These are phyloP conservation scores for Penicillium sp. DNA, from an alignment of 2,329 filamentous ascomycete species.

Conservation along the genomic window DNA sequence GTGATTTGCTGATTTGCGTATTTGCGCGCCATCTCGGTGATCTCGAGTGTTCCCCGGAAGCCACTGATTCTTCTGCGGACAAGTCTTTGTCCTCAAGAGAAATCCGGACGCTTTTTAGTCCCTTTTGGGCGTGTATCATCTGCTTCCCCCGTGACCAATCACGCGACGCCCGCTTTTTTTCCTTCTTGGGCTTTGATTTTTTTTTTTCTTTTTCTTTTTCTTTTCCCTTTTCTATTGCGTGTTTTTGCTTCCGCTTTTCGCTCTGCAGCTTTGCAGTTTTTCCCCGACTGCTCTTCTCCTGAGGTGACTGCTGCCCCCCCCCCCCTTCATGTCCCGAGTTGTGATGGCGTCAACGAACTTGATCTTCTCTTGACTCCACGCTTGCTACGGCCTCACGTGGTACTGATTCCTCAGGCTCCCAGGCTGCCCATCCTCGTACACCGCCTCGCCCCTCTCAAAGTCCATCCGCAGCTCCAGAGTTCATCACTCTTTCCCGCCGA, in stretches of 20 bases:
- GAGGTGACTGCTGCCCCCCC: too few relatives aligned
- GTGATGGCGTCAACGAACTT: background rate
- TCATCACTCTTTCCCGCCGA: constrained; percentile 31
- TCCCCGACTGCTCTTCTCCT: too few relatives aligned
- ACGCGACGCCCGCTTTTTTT: constrained; percentile 16
- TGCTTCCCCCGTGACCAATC: constrained; percentile 22
- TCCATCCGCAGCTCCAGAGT: constrained; percentile 22
- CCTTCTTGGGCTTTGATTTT: background rate
- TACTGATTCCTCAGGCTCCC: constrained; percentile 10
- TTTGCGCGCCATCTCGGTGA: too few relatives aligned
- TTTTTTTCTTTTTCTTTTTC: constrained; percentile 1
- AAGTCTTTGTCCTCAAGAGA: too few relatives aligned
- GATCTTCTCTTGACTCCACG: too few relatives aligned
- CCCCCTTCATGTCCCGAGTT: background rate
- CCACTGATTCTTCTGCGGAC: constrained; percentile 3
- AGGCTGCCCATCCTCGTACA: constrained; percentile 11
- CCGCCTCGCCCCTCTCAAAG: constrained; percentile 30
- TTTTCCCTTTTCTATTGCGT: constrained; percentile 2
- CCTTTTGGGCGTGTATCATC: background rate
- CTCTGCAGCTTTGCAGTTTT: constrained; percentile 3
- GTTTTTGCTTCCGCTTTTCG: constrained; percentile 3
- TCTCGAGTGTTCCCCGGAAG: too few relatives aligned
- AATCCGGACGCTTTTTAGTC: too few relatives aligned
- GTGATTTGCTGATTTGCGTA: constrained; percentile 11
- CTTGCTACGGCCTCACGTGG: background rate